Conservation (phyloP, 2,329 filamentous ascomycete species). For the Arthrinium puccinioides region DNA sequence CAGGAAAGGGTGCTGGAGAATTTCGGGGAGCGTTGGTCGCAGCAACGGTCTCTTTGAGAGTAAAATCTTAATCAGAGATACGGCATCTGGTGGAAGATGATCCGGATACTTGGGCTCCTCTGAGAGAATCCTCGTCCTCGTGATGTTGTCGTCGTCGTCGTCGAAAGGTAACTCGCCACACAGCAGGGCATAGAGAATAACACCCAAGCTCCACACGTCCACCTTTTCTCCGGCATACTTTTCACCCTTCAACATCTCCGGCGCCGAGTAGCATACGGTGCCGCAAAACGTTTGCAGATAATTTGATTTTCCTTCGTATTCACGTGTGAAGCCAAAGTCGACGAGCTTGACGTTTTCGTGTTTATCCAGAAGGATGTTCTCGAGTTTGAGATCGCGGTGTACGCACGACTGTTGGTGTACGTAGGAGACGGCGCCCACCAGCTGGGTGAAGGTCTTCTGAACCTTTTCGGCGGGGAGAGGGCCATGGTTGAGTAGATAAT, state of each 20-base stretch:
- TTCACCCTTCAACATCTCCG: conserved; percentile 97
- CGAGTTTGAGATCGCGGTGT: conserved; percentile 91
- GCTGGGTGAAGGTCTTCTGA: conserved; percentile 90
- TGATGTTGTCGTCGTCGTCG: conserved; percentile 86
- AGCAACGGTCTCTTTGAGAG: conserved; percentile 85
- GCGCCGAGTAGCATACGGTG: conserved; percentile 94
- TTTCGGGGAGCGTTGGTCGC: conserved; percentile 74
- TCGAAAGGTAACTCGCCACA: conserved; percentile 90
- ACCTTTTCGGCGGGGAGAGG: conserved; percentile 78
- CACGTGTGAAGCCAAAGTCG: conserved; percentile 95
- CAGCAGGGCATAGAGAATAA: conserved; percentile 76
- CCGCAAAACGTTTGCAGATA: conserved; percentile 97
- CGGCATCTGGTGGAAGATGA: conserved; percentile 69
- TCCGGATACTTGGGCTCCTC: conserved; percentile 83
- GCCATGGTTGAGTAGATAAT: conserved; percentile 84
- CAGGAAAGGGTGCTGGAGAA: conserved; percentile 82
- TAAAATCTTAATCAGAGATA: conserved; percentile 68
- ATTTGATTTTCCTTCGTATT: conserved; percentile 92
- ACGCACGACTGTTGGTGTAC: conserved; percentile 94
- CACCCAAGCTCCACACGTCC: conserved; percentile 87
- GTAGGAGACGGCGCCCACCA: conserved; percentile 90
- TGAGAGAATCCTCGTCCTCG: conserved; percentile 75
- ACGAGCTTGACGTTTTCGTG: conserved; percentile 96
- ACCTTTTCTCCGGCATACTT: conserved; percentile 98
- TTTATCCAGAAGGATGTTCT: conserved; percentile 94